Percentiles rank a stretch among this genome's conserved stretches.
Evolutionary conservation across 2,329 filamentous ascomycete species (phyloP).

Genomic region (Cladosporium sp.): DNA sequence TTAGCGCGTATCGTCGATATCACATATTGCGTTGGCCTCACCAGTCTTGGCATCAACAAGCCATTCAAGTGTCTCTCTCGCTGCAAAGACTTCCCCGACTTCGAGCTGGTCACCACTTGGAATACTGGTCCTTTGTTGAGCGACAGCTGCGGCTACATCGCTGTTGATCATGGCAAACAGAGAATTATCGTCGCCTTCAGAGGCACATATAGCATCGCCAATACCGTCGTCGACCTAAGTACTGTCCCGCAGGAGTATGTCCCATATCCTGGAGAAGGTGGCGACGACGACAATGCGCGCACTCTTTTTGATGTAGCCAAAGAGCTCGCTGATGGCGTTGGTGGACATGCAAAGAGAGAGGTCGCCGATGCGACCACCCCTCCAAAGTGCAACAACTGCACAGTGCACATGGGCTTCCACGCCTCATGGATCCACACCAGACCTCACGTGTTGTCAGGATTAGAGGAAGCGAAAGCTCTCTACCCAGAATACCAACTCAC

Average conservation of each 20-base stretch:
- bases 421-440: constrained; percentile 76
- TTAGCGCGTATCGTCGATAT: constrained; percentile 90
- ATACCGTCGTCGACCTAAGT: constrained; percentile 84
- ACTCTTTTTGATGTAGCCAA: constrained; percentile 14
- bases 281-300: constrained; percentile 34
- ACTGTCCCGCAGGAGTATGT: constrained; percentile 86
- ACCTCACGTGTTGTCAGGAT: constrained; percentile 59
- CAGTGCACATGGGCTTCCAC: constrained; percentile 87
- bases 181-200: constrained; percentile 84
- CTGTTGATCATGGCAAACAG: constrained; percentile 66
- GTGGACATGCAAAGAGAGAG: constrained; percentile 22
- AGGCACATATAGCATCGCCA: constrained; percentile 89
- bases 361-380: constrained; percentile 31
- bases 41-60: constrained; percentile 73
- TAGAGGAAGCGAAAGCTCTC: constrained; percentile 54
- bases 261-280: constrained; percentile 63
- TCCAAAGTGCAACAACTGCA: constrained; percentile 74
- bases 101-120: constrained; percentile 80
- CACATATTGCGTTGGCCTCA: constrained; percentile 82
- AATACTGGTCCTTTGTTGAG: constrained; percentile 81
- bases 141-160: constrained; percentile 92
- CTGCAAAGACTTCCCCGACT: constrained; percentile 74
- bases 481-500: constrained; percentile 70
- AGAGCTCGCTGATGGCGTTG: constrained; percentile 14
- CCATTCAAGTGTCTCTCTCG: constrained; percentile 83